phyloP scores from a whole-genome alignment of 139 green algal species.

The Chlorella ohadii region DNA sequence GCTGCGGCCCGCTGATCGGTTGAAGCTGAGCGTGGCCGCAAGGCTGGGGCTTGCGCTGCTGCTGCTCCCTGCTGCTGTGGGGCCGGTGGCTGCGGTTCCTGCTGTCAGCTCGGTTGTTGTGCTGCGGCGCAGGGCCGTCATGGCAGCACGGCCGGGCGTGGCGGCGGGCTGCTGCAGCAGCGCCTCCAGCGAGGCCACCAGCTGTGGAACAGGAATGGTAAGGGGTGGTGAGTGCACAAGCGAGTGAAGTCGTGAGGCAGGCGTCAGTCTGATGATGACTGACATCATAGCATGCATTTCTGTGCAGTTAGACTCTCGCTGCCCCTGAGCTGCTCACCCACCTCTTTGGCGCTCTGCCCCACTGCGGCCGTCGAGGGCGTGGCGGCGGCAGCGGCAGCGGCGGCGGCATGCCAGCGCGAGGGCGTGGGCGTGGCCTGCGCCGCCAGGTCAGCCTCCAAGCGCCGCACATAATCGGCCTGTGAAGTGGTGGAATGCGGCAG shows the following conservation, averaged over 20 bases:
- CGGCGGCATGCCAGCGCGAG: not conserved
- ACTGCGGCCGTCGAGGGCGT: not conserved
- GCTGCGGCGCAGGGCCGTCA: not conserved
- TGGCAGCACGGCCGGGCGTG: not conserved
- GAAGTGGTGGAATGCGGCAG: no score
- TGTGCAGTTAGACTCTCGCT: no score
- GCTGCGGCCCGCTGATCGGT: not conserved
- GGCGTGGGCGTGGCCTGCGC: not conserved
- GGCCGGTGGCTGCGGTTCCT: not conserved
- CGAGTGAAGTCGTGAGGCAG: no score
- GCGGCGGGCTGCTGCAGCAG: not conserved
- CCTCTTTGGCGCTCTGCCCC: not conserved
- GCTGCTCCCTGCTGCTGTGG: not conserved
- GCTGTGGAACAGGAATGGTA: no score
- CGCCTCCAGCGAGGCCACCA: conserved; percentile 6
- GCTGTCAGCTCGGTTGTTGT: not conserved
- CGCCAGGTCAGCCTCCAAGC: not conserved
- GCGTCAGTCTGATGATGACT: no score
- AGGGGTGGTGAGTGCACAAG: no score
- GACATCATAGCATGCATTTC: no score
- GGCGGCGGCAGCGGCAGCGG: not conserved
- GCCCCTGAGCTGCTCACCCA: no score
- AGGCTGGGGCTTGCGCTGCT: not conserved
- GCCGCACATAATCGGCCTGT: conserved; percentile 8
- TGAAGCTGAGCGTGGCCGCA: not conserved